A percentile compares a stretch with the other conserved stretches of the same genome.
These are phyloP conservation scores for Cystobasidium tubakii DNA, from an alignment of 768 basidiomycete genomes.

Conservation along the genomic window DNA sequence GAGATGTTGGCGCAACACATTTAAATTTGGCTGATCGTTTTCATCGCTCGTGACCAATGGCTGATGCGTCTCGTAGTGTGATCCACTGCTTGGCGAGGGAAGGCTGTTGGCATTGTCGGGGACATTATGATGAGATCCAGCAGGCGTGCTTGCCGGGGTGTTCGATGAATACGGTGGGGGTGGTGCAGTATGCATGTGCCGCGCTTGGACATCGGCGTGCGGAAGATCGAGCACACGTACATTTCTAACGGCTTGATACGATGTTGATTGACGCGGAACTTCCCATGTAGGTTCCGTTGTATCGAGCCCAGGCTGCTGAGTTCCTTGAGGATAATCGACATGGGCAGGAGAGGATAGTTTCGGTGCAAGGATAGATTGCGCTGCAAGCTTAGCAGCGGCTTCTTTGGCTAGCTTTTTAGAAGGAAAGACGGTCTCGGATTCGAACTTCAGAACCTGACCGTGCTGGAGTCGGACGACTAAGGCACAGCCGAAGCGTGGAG, in stretches of 20 bases:
- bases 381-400: constrained; percentile 17
- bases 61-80: not conserved
- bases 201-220: not conserved
- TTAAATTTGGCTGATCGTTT: not conserved
- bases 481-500: constrained; percentile 1
- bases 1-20: not conserved
- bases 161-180: not conserved
- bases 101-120: too few relatives aligned
- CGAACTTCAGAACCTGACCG: not conserved
- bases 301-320: not conserved
- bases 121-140: too few relatives aligned
- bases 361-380: not conserved
- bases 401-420: constrained; percentile 32
- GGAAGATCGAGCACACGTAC: not conserved
- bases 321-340: not conserved
- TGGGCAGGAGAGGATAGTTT: not conserved
- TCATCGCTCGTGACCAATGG: not conserved
- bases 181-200: not conserved
- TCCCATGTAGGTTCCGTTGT: not conserved
- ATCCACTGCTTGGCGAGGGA: not conserved
- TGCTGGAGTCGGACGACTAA: not conserved
- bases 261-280: too few relatives aligned
- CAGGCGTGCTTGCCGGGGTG: too few relatives aligned
- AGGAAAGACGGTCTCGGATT: not conserved
- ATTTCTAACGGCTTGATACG: not conserved